Base-by-base conservation (phyloP, 176 grass and related monocot species). In the Bromus sterilis region DNA sequence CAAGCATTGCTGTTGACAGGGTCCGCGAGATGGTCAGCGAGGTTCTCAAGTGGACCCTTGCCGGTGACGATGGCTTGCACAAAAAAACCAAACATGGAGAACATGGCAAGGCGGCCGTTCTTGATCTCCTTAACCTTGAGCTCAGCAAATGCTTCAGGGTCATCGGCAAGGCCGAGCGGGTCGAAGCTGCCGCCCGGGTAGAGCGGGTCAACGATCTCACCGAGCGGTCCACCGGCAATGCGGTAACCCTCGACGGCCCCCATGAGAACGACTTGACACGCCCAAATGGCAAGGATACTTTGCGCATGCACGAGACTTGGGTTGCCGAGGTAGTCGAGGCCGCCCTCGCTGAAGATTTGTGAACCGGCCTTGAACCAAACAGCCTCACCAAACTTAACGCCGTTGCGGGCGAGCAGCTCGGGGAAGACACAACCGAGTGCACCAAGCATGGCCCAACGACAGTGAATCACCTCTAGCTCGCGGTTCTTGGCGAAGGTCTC, bases 11-110 rank as follows among this genome's bases (percentile, higher is more conserved):
- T 97, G 93, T 91, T 97, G 14, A 97, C 90, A 3, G 93, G 93
- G 65, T 97, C 93, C 1, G 93, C 66, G 1, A 92, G 82, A 80
- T 97, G 93, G 78, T 97, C 93, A 9, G 90, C 90, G 14, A 93
- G 82, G 88, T 96, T 96, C 90, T 96, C 93, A 6, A 96, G 48
- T 0, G 93, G 93, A 5, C 93, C 93, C 79, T 96, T 96, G 26
- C 90, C 93, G 51, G 93, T 96, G 37, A 96, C 93, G 15, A 96
- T 92, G 75, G 93, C 90, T 80, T 92, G 93, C 15, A 96, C 85
- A n/a, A 96, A 96, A 82, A 96, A 95, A 0, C 93, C 93, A n/a
- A 95, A 95, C 93, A 95, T 95, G 26, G 93, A 95, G 75, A 95
- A 95, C 91, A 97, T 93, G 29, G 94, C 94, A 24, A 97, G 76